Percentiles rank a stretch among this genome's conserved stretches.
phyloP scores from a whole-genome alignment of 352 stramenopile genomes.

The Pythium oligandrum region DNA sequence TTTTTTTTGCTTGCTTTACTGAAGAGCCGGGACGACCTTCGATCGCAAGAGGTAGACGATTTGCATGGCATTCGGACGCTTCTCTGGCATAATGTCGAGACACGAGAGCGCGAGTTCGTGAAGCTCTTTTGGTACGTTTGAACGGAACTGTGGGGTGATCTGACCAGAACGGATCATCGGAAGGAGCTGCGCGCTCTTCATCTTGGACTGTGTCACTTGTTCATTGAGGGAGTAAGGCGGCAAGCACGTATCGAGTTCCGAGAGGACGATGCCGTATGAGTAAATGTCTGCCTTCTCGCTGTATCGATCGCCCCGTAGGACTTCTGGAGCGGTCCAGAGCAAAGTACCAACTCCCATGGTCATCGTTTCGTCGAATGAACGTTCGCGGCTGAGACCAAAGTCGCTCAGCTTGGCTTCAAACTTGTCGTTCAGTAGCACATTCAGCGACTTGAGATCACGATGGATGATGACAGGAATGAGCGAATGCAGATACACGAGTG shows the following conservation, averaged over 20 bases:
- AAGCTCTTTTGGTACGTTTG: no score
- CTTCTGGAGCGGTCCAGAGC: slow-evolving; percentile 14
- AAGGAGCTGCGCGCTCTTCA: slow-evolving; percentile 17
- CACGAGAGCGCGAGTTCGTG: no score
- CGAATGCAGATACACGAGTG: slow-evolving; percentile 17
- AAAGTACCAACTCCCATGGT: slow-evolving; percentile 8
- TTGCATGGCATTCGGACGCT: slow-evolving; percentile 14
- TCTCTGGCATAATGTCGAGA: no score
- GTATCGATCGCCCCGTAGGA: slow-evolving; percentile 11
- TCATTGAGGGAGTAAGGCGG: slow-evolving; percentile 19
- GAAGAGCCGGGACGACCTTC: slow-evolving; percentile 14
- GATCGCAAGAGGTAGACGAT: slow-evolving; percentile 19
- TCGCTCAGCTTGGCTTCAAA: slow-evolving; percentile 18
- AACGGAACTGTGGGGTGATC: no score
- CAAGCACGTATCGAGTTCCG: slow-evolving; percentile 13
- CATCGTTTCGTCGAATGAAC: slow-evolving; percentile 9
- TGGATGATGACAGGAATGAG: slow-evolving; percentile 16
- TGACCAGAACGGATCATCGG: slow-evolving; percentile 7
- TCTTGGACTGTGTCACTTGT: slow-evolving; percentile 11
- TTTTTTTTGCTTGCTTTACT: no score
- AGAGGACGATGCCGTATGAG: slow-evolving; percentile 15
- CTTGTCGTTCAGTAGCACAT: slow-evolving; percentile 17
- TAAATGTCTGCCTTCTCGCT: slow-evolving; percentile 9
- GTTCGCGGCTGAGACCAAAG: slow-evolving; percentile 10
- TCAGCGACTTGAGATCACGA: slow-evolving; percentile 20